Evolutionary conservation across 2,329 filamentous ascomycete genomes (phyloP).

Genomic region (Alternaria triticimaculans): DNA sequence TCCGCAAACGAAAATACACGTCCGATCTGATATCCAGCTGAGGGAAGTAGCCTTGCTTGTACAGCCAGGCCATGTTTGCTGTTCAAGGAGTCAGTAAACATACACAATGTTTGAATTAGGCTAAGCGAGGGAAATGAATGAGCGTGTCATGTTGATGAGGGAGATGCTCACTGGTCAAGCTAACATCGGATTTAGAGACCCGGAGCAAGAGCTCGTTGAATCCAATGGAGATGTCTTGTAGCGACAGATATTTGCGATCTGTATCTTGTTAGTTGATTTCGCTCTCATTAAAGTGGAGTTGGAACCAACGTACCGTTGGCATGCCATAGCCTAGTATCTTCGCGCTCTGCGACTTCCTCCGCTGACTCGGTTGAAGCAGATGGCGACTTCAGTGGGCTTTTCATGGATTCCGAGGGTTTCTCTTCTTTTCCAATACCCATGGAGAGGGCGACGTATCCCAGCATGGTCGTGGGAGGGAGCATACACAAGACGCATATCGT

Average conservation of each 20-base stretch:
- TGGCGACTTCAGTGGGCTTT: not conserved
- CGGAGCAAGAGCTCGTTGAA: not conserved
- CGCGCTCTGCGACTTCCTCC: not conserved
- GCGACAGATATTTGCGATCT: not conserved
- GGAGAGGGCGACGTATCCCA: not conserved
- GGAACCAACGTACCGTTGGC: not conserved
- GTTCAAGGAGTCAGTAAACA: not conserved
- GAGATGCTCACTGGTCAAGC: not conserved
- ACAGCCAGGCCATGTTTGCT: not conserved
- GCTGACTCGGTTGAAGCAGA: not conserved
- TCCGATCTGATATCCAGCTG: not conserved
- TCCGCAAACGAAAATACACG: not conserved
- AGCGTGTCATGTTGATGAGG: not conserved
- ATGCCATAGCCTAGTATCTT: not conserved
- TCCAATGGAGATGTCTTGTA: not conserved
- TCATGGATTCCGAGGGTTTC: not conserved
- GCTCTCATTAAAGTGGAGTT: not conserved
- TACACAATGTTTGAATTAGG: not conserved
- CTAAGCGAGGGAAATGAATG: not conserved
- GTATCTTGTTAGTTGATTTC: not conserved
- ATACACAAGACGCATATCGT: not conserved
- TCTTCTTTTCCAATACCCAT: not conserved
- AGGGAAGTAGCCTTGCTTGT: not conserved
- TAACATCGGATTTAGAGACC: not conserved
- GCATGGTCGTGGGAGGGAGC: not conserved